A percentile compares a stretch with the other conserved stretches of the same genome.
Evolutionary conservation across 148 eudicot species (phyloP).

Genomic region (Persicaria maculosa): DNA sequence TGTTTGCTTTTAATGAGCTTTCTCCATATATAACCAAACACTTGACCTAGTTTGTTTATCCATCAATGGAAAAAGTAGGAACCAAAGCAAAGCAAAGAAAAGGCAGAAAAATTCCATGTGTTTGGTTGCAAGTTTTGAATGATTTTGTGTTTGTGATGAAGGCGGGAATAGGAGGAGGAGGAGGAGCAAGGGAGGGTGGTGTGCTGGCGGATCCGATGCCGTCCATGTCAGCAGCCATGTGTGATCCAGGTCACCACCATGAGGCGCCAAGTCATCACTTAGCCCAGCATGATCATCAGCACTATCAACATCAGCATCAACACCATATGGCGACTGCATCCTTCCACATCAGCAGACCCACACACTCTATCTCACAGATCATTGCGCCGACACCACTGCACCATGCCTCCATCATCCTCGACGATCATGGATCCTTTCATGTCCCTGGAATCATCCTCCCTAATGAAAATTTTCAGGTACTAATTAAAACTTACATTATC

Average conservation of each 20-base stretch:
- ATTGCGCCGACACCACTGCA: constrained; percentile 61
- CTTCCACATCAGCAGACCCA: constrained; percentile 51
- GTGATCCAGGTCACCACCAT: neutral
- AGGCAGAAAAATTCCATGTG: neutral
- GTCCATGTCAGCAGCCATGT: constrained; percentile 10
- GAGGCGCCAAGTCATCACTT: constrained; percentile 1
- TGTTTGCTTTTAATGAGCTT: neutral
- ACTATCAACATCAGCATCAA: neutral
- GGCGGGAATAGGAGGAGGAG: neutral
- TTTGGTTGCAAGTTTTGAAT: neutral
- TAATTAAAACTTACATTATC: neutral
- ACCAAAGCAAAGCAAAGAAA: neutral
- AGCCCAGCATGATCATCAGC: neutral
- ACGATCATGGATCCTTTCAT: constrained; percentile 50
- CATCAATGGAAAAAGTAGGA: neutral
- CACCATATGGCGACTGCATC: neutral
- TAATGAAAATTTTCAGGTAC: constrained; percentile 70
- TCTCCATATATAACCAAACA: neutral
- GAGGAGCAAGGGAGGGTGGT: neutral
- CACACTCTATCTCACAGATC: constrained; percentile 56
- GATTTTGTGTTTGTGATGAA: neutral
- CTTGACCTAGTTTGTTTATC: neutral
- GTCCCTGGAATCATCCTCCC: constrained; percentile 72
- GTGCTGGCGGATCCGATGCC: neutral
- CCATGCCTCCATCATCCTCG: constrained; percentile 55